A percentile compares a stretch with the other conserved stretches of the same genome.
Conservation (phyloP, 1,284 basidiomycete genomes). For the Tetrapyrgos nigripes region DNA sequence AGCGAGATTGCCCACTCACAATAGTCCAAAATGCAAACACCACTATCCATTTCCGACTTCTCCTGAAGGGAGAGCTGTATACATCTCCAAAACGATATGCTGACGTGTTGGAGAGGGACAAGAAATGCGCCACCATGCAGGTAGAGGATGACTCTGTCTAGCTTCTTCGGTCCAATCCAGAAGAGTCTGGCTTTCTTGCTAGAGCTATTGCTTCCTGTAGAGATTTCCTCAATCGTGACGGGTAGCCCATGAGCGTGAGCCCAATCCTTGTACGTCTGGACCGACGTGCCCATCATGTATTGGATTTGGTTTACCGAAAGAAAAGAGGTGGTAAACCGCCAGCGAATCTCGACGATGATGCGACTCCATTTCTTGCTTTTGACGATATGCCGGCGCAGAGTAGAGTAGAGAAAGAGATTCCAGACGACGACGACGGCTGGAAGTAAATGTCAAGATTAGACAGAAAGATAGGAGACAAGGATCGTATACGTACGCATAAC, state of each 20-base stretch:
- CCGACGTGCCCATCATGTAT: conserved; percentile 5
- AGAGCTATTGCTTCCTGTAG: conserved; percentile 11
- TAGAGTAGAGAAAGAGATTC: not conserved
- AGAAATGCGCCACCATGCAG: conserved; percentile 40
- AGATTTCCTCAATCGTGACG: conserved; percentile 29
- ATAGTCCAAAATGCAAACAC: conserved; percentile 39
- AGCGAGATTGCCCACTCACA: conserved; percentile 27
- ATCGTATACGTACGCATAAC: not conserved
- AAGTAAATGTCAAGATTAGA: not conserved
- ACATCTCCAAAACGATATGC: conserved; percentile 34
- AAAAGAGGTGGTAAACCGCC: conserved; percentile 4
- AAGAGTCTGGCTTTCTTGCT: conserved; percentile 23
- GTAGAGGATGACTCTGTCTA: conserved; percentile 33
- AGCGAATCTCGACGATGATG: conserved; percentile 3
- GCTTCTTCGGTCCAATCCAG: conserved; percentile 33
- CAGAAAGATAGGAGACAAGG: not conserved
- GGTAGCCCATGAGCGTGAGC: not conserved
- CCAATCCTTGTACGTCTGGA: conserved; percentile 4
- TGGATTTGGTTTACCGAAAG: conserved; percentile 7
- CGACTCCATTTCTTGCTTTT: conserved; percentile 6
- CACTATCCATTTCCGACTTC: conserved; percentile 29
- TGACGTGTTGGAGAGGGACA: conserved; percentile 26
- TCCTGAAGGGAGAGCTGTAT: conserved; percentile 28
- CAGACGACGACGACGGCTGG: not conserved
- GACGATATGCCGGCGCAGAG: not conserved